Evolutionary conservation across 768 basidiomycete genomes (phyloP), one percentile per base, ranked within the genome.

Genomic region (Pleurotus giganteus): DNA sequence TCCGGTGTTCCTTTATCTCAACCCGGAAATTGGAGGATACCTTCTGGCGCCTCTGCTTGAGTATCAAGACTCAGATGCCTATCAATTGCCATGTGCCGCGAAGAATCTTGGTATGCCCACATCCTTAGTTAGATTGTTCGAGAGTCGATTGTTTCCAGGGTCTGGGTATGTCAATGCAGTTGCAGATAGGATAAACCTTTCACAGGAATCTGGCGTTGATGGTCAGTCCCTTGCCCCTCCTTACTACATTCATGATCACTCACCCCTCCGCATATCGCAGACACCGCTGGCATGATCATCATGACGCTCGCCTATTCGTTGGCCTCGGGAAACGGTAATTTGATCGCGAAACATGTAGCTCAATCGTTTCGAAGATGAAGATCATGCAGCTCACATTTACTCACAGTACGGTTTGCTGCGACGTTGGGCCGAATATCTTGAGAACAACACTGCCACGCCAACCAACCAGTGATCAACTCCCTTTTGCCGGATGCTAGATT

Each of bases 11-110:
- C 60, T 78, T 52, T 76, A 76, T 46, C 62, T 69, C 47, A 74
- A 77, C 56, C 64, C 72, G 1, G 57, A 43, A 1, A 65, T 74
- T 15, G 72, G 73, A 0, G 73, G 72, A 58, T 73, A 73, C 54
- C 66, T 78, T 5, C 66, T 81, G 8, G 65, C 73, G 13, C 73
- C 77, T 17, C 64, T 80, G 5, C 73, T 81, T 36, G 68, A 71
- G 55, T 58, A 45, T n/a, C 52, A 63, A 26, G 46, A 29, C 4
- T 53, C 37, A 37, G 26, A 24, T 4, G 19, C 29, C 1, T 54
- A 31, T 31, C n/a, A 37, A 4, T 9, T 53, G 8, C 17, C 24
- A 1, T 62, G 37, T 42, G 59, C 59, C 2, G 54, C 53, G 2
- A 47, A 44, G 9, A 47, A 60, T 52, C 32, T 62, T 5, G 59